Conservation (phyloP, 306 rosid genomes). For the Dalbergia cultrata region DNA sequence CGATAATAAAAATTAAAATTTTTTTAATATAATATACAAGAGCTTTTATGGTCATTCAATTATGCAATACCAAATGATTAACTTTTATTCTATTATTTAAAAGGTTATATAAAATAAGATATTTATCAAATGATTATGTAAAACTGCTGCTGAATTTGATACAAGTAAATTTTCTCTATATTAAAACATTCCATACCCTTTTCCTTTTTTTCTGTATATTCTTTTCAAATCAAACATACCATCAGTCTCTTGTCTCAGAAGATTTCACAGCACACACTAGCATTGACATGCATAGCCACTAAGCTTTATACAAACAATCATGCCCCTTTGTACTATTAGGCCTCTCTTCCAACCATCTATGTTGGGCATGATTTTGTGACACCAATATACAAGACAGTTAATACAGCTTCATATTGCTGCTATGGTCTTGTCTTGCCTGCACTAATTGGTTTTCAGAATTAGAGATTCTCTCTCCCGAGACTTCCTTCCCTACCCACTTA, state of each 20-base stretch:
- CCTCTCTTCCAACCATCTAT: background rate
- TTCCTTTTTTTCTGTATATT: background rate
- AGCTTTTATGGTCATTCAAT: too few species aligned
- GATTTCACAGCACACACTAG: background rate
- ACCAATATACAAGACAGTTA: background rate
- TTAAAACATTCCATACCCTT: background rate
- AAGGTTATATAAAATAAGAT: too few species aligned
- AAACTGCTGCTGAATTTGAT: too few species aligned
- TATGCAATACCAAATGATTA: too few species aligned
- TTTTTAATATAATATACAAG: too few species aligned
- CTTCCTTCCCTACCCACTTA: background rate
- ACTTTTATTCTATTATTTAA: too few species aligned
- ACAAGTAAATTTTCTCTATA: too few species aligned
- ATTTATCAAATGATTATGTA: too few species aligned
- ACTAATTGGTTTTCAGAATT: background rate
- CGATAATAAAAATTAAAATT: too few species aligned
- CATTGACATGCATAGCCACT: background rate
- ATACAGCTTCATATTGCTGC: background rate
- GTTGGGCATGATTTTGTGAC: background rate
- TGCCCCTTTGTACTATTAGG: background rate
- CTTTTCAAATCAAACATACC: background rate
- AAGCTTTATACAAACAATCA: background rate
- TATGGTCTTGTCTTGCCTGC: background rate
- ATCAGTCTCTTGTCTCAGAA: background rate
- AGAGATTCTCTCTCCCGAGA: background rate